Evolutionary conservation across 2,329 filamentous ascomycete genomes (phyloP).

Genomic region (Aspergillus fijiensis): DNA sequence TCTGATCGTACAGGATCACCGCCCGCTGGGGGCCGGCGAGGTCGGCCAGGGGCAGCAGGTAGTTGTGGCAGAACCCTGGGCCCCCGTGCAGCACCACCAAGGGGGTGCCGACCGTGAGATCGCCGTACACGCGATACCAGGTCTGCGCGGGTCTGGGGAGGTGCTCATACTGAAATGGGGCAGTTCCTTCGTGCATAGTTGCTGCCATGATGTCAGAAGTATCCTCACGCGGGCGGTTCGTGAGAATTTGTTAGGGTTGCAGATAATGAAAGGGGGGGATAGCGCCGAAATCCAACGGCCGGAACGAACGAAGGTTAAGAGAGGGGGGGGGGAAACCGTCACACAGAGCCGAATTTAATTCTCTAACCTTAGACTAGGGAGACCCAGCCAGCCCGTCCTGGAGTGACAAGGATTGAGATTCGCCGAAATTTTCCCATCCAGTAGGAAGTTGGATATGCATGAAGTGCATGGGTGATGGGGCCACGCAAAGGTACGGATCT

Average conservation of each 20-base stretch:
- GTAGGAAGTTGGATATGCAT: neutral
- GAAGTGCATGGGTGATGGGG: neutral
- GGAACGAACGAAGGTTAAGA: too few relatives aligned
- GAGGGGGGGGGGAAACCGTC: too few relatives aligned
- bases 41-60: conserved; percentile 1
- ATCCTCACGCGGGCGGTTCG: too few relatives aligned
- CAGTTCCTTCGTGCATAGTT: neutral
- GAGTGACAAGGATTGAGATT: too few relatives aligned
- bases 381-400: too few relatives aligned
- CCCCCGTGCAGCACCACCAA: conserved; percentile 3
- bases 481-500: neutral
- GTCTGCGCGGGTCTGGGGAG: neutral
- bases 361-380: too few relatives aligned
- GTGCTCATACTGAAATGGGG: neutral
- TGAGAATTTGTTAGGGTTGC: too few relatives aligned
- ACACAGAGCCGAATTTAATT: too few relatives aligned
- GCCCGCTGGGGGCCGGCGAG: neutral
- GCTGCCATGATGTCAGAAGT: neutral
- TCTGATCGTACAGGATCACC: conserved; percentile 4
- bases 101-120: neutral
- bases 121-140: conserved; percentile 4
- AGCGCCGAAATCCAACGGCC: too few relatives aligned
- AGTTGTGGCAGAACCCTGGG: conserved; percentile 3
- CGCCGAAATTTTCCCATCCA: too few relatives aligned
- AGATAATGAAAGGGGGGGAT: too few relatives aligned